These are phyloP conservation scores for Solanum pinnatisectum DNA, from an alignment of 257 asterid species.

Conservation along the genomic window DNA sequence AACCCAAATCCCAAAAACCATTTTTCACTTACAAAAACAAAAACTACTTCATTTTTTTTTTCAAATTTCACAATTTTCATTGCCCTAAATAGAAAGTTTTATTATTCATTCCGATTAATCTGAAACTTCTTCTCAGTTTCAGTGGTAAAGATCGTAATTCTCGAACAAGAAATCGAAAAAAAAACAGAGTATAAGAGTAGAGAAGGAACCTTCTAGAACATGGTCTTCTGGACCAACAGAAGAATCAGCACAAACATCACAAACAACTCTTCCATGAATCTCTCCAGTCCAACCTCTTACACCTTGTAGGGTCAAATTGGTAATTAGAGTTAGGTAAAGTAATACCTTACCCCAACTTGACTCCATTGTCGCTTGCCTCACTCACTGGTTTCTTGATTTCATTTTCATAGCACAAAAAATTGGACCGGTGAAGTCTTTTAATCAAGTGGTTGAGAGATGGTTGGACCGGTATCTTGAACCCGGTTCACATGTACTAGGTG, in stretches of 20 bases:
- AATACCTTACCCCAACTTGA: conserved; percentile 14
- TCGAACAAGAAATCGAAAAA: not conserved
- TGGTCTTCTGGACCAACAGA: conserved; percentile 87
- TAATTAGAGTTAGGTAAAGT: not conserved
- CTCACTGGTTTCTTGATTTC: not conserved
- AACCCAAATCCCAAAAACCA: not conserved
- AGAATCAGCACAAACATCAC: conserved; percentile 94
- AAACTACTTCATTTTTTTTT: not conserved
- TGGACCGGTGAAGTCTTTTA: not conserved
- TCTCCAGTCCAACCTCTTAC: conserved; percentile 78
- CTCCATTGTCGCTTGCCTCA: conserved; percentile 20
- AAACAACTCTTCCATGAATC: conserved; percentile 75
- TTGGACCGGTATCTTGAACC: not conserved
- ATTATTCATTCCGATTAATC: not conserved
- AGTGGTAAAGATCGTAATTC: not conserved
- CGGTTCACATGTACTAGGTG: not conserved
- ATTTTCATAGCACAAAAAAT: not conserved
- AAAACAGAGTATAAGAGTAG: not conserved
- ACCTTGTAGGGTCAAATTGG: conserved; percentile 9
- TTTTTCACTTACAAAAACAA: not conserved
- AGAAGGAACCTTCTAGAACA: conserved; percentile 40
- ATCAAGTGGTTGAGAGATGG: not conserved
- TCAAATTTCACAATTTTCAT: not conserved
- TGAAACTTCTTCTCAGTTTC: not conserved
- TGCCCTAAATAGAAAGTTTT: not conserved